Conservation (phyloP, 75 land plant species). For the Picea sitchensis region DNA sequence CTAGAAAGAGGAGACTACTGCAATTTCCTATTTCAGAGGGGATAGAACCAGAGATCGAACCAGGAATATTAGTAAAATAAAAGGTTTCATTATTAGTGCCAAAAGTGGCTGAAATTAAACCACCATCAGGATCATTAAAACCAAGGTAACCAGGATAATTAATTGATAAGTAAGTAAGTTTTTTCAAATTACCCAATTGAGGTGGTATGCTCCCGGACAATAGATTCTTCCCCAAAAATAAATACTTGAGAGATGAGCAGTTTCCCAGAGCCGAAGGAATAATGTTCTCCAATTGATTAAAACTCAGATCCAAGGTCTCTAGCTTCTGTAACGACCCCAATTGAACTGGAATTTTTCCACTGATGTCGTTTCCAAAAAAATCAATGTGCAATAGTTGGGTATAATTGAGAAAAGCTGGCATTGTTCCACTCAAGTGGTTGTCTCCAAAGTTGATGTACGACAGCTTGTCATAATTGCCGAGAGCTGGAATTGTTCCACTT, state of each 20-base stretch:
- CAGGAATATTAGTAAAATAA: too few species aligned
- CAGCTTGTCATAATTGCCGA: not conserved
- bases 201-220: constrained; percentile 13
- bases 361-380: constrained; percentile 12
- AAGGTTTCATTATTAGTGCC: too few species aligned
- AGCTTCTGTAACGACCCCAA: constrained; percentile 6
- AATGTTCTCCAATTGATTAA: constrained; percentile 11
- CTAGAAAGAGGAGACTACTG: too few species aligned
- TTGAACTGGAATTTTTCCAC: constrained; percentile 13
- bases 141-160: too few species aligned
- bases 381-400: too few species aligned
- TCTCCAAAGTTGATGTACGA: not conserved
- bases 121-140: too few species aligned
- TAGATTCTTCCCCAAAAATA: constrained; percentile 10
- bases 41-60: too few species aligned
- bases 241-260: not conserved
- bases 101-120: too few species aligned
- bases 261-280: constrained; percentile 16
- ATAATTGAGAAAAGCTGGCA: not conserved
- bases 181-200: constrained; percentile 4
- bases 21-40: too few species aligned
- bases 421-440: not conserved
- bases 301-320: constrained; percentile 15
- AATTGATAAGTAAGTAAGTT: not conserved
- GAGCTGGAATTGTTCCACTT: not conserved